These are phyloP conservation scores for Davidsoniella australis DNA, from an alignment of 2,329 filamentous ascomycete genomes.

Conservation along the genomic window DNA sequence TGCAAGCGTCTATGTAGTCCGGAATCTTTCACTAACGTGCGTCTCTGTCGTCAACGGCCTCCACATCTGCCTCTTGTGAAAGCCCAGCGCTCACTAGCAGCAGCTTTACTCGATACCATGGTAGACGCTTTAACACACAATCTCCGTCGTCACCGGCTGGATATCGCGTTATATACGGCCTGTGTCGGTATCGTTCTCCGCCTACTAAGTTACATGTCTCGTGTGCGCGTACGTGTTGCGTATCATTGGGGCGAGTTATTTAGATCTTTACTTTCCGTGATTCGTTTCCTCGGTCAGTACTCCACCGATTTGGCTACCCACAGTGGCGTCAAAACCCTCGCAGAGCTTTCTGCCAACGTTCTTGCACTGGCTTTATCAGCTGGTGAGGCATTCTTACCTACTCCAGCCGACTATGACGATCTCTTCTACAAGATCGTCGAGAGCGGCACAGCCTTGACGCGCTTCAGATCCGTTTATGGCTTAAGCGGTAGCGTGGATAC, in stretches of 20 bases:
- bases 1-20: constrained; percentile 74
- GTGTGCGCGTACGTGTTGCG: constrained; percentile 59
- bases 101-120: constrained; percentile 69
- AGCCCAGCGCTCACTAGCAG: constrained; percentile 55
- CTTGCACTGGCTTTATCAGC: constrained; percentile 69
- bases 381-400: constrained; percentile 81
- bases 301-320: constrained; percentile 55
- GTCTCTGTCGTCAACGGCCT: constrained; percentile 75
- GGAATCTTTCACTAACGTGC: constrained; percentile 54
- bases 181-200: constrained; percentile 69
- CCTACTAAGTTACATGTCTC: constrained; percentile 67
- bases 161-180: constrained; percentile 69
- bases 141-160: constrained; percentile 51
- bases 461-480: constrained; percentile 65
- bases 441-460: constrained; percentile 62
- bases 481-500: constrained; percentile 60
- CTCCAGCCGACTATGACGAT: constrained; percentile 78
- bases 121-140: constrained; percentile 92
- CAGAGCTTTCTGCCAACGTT: constrained; percentile 64
- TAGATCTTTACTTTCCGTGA: constrained; percentile 69
- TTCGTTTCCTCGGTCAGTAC: constrained; percentile 83
- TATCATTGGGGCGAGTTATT: constrained; percentile 97
- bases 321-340: constrained; percentile 52
- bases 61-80: constrained; percentile 65
- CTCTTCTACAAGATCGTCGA: constrained; percentile 98